Percentiles rank a stretch among this genome's conserved stretches.
Evolutionary conservation across 2,329 filamentous ascomycete species (phyloP).

Genomic region (Beauveria medogensis): DNA sequence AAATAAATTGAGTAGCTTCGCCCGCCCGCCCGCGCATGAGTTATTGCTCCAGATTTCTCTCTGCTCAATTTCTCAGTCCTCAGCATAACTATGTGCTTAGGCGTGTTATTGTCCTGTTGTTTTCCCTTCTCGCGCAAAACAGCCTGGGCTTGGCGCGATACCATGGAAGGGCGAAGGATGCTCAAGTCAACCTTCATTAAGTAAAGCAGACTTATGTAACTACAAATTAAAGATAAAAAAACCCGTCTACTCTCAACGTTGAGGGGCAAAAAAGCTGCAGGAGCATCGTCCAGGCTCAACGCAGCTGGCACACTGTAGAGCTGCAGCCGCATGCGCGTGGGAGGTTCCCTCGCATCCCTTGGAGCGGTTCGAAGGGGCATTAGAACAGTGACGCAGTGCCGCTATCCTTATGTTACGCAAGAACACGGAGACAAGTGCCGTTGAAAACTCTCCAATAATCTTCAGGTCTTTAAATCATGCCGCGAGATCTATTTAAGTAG

Average conservation of each 20-base stretch:
- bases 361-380: too few species aligned
- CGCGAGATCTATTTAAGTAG: not conserved
- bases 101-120: not conserved
- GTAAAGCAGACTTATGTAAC: too few species aligned
- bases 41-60: not conserved
- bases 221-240: too few species aligned
- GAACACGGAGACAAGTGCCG: too few species aligned
- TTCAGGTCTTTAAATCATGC: not conserved
- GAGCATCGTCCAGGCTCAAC: too few species aligned
- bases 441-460: not conserved
- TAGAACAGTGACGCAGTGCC: not conserved
- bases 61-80: not conserved
- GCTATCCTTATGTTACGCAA: too few species aligned
- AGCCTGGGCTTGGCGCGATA: not conserved
- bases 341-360: too few species aligned
- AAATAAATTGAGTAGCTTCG: constrained; percentile 6
- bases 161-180: not conserved
- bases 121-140: not conserved
- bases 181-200: not conserved
- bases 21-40: not conserved
- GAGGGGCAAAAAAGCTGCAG: too few species aligned
- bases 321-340: too few species aligned
- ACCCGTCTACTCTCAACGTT: too few species aligned
- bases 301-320: not conserved
- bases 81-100: not conserved